Base-by-base conservation (phyloP, 2,329 filamentous ascomycete species). In the Pseudocercospora musae region DNA sequence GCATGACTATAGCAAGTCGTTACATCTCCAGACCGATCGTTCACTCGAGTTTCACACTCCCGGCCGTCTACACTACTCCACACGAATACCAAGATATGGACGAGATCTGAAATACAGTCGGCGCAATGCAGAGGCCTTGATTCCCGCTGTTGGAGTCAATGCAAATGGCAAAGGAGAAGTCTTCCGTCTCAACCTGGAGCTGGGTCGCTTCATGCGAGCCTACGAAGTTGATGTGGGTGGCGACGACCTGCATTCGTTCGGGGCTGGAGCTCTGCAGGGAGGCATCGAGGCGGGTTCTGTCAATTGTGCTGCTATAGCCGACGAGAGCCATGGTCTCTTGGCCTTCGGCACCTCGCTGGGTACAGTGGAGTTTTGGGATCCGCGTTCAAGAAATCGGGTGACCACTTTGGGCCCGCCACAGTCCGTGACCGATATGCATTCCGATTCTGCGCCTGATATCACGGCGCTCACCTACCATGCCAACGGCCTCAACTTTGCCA, bases 351-450 rank as follows among this genome's bases (percentile, higher is more conserved):
- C 95, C 0, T 93, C 92, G 2, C 81, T 95, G 60, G 94, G 95
- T n/a, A 96, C 94, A 0, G 91, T 98, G 25, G 95, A 99, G 74
- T 94, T 98, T 72, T 99, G 93, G 91, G 95, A 99, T 74, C 85
- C 93, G 0, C 85, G 95, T 63, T 92, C 90, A 29, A 89, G 92
- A 73, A 89, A 89, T 59, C 84, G 92, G 61, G 89, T 94, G 10
- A 93, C 91, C 15, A 84, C 94, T 18, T 80, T 99, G 1, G 83
- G 88, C 11, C 84, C 81, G 1, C 84, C 83, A 3, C 50, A 60
- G 6, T 61, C 65, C 29, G 8, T 66, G 18, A 18, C 68, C 20
- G 59, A 68, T 18, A 56, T 62, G 21, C 64, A 68, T 13, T 65
- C 69, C 33, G 77, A 77, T 44, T 70, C 71, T 9, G 77, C 81